A percentile compares a stretch with the other conserved stretches of the same genome.
These are phyloP conservation scores for Tuber umbilicatum DNA, from an alignment of 495 filamentous ascomycete species.

Conservation along the genomic window DNA sequence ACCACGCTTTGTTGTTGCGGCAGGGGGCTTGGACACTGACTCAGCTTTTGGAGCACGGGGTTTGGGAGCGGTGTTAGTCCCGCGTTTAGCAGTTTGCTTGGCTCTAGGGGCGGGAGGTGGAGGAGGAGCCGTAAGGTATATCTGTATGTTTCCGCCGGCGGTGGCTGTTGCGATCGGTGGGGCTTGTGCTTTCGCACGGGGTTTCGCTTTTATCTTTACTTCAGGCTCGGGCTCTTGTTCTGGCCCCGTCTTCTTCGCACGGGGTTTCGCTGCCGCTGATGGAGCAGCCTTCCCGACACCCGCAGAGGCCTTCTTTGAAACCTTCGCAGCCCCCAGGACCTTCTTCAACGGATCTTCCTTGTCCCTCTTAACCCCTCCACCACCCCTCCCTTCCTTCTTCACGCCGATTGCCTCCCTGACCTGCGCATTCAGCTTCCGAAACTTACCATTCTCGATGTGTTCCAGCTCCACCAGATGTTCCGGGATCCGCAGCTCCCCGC, in stretches of 20 bases:
- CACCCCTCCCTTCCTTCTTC: neutral
- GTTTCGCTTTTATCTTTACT: neutral
- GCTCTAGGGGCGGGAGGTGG: neutral
- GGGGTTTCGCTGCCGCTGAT: neutral
- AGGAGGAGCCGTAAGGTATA: neutral
- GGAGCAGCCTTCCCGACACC: neutral
- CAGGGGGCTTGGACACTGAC: neutral
- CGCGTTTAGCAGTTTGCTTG: neutral
- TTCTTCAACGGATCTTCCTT: constrained; percentile 10
- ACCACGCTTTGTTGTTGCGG: neutral
- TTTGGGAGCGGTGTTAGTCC: neutral
- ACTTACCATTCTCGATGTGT: constrained; percentile 18
- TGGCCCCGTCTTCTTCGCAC: neutral
- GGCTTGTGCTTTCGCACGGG: neutral
- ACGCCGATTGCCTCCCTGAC: constrained; percentile 16
- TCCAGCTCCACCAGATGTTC: constrained; percentile 19
- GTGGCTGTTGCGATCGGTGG: neutral
- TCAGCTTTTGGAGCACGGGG: neutral
- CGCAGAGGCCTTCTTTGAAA: constrained; percentile 4
- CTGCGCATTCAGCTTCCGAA: constrained; percentile 30
- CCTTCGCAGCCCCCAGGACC: constrained; percentile 6
- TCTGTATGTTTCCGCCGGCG: neutral
- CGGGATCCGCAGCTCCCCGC: constrained; percentile 14
- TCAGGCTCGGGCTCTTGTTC: neutral
- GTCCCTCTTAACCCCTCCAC: constrained; percentile 5